Conservation (phyloP, 2,329 filamentous ascomycete genomes). For the Claviceps spartinae region DNA sequence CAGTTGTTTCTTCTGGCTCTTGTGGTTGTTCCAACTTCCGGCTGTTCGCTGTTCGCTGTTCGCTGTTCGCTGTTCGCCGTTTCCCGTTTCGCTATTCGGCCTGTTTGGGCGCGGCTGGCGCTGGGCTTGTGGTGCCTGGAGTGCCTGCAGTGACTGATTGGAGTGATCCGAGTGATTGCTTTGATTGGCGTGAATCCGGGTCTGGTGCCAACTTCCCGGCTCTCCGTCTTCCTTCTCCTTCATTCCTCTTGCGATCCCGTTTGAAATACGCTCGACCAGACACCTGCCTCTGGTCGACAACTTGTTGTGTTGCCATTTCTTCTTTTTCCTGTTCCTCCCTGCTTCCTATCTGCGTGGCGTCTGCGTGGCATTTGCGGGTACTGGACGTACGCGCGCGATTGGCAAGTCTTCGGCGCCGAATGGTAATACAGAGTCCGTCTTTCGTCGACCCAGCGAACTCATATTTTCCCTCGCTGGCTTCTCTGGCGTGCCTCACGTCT, state of each 20-base stretch:
- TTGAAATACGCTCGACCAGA: background rate
- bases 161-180: too few species aligned
- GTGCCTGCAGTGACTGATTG: background rate
- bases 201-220: constrained; percentile 1
- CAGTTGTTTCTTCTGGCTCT: too few species aligned
- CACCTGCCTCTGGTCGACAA: background rate
- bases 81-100: too few species aligned
- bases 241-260: background rate
- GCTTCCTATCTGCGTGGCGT: background rate
- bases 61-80: too few species aligned
- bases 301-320: background rate
- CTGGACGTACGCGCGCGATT: background rate
- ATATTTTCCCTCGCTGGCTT: background rate
- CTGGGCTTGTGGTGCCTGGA: background rate
- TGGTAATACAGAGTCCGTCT: background rate
- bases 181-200: background rate
- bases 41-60: too few species aligned
- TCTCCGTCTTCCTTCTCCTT: constrained; percentile 2
- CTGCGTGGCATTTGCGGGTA: background rate
- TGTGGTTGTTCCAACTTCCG: too few species aligned
- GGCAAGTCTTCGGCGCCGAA: background rate
- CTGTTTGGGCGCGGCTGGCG: background rate
- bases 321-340: background rate
- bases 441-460: background rate
- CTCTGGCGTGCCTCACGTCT: background rate